Evolutionary conservation across 805 yeast species (phyloP).

Genomic region (Metschnikowia picachoensis): DNA sequence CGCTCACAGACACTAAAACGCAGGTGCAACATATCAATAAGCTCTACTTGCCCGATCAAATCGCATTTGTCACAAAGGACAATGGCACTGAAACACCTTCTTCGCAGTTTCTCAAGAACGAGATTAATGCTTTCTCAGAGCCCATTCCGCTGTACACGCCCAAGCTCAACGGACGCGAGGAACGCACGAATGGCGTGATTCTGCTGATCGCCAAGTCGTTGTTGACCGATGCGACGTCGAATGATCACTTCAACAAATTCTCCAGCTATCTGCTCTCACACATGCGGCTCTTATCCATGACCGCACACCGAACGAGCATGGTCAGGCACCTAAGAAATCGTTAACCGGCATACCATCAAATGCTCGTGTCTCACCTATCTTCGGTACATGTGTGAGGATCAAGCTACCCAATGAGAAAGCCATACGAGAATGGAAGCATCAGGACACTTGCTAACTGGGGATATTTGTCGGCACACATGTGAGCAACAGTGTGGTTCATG

Average conservation of each 20-base stretch:
- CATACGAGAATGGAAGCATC: too few relatives aligned
- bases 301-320: not conserved
- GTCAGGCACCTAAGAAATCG: not conserved
- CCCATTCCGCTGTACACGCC: not conserved
- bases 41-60: not conserved
- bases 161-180: not conserved
- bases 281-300: not conserved
- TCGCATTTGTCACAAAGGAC: not conserved
- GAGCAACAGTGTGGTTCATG: too few relatives aligned
- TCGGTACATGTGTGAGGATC: too few relatives aligned
- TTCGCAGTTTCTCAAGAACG: not conserved
- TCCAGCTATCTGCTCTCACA: not conserved
- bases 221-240: not conserved
- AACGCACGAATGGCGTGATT: too few relatives aligned
- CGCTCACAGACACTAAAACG: not conserved
- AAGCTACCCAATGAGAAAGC: too few relatives aligned
- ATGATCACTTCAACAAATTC: not conserved
- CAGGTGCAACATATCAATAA: not conserved
- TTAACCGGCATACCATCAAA: too few relatives aligned
- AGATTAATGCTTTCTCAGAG: not conserved
- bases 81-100: constrained; percentile 3
- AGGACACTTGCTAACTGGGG: too few relatives aligned
- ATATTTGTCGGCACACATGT: too few relatives aligned
- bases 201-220: not conserved
- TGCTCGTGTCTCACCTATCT: too few relatives aligned